A percentile compares a stretch with the other conserved stretches of the same genome.
phyloP scores from a whole-genome alignment of 768 basidiomycete species.

The Tulasnella sp. region DNA sequence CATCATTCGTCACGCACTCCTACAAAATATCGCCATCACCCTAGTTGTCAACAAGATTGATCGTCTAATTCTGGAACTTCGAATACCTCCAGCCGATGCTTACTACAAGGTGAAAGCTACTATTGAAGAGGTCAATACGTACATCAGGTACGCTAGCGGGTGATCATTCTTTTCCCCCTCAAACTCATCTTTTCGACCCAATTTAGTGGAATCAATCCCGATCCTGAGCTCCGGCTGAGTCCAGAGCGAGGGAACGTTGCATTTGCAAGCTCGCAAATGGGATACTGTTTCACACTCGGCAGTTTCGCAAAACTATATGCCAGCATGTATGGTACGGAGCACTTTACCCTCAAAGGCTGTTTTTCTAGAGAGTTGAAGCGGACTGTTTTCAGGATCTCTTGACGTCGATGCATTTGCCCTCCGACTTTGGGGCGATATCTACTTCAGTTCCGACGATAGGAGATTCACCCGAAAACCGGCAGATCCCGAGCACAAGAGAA shows the following conservation, averaged over 20 bases:
- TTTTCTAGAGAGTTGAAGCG: background rate
- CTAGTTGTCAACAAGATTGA: constrained; percentile 98
- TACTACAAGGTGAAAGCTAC: constrained; percentile 99
- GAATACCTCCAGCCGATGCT: constrained; percentile 90
- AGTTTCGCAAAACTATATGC: constrained; percentile 97
- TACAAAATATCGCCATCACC: constrained; percentile 80
- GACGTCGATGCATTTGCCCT: constrained; percentile 79
- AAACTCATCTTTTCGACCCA: background rate
- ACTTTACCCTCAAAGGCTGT: background rate
- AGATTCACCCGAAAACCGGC: constrained; percentile 81
- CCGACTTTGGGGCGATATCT: constrained; percentile 97
- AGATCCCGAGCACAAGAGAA: constrained; percentile 67
- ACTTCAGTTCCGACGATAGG: constrained; percentile 71
- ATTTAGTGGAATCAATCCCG: constrained; percentile 55
- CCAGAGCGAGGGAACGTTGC: constrained; percentile 95
- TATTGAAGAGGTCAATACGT: constrained; percentile 94
- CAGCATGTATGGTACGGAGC: constrained; percentile 65
- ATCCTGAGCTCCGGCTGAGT: constrained; percentile 77
- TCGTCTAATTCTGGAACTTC: constrained; percentile 88
- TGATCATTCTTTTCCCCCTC: background rate
- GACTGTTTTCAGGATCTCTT: constrained; percentile 39
- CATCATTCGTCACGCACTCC: constrained; percentile 77
- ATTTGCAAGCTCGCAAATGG: constrained; percentile 95
- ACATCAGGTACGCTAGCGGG: constrained; percentile 64
- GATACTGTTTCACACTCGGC: constrained; percentile 89